phyloP scores from a whole-genome alignment of 208 protist species.

The Trypanosomatidae sp. region DNA sequence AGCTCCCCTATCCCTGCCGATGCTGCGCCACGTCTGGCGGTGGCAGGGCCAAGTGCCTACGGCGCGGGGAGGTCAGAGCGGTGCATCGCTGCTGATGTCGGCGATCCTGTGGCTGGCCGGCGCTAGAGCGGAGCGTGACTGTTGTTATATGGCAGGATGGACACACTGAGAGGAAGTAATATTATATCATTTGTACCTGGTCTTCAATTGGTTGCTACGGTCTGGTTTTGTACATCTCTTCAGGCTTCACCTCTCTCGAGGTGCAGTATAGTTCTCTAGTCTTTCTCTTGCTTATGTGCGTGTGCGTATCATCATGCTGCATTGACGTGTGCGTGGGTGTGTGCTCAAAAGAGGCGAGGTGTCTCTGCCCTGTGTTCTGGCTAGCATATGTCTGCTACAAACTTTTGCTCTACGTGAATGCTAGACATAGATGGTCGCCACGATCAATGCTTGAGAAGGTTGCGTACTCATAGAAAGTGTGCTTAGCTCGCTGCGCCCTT shows the following conservation, averaged over 20 bases:
- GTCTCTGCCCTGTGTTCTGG: not conserved
- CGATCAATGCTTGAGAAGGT: not conserved
- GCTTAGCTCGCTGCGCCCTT: not conserved
- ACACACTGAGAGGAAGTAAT: no score
- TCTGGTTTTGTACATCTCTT: not conserved
- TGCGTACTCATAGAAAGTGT: not conserved
- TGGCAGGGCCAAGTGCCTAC: no score
- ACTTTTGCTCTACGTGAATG: not conserved
- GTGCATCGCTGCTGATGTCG: no score
- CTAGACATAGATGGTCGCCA: not conserved
- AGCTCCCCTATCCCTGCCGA: no score
- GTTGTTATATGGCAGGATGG: not conserved
- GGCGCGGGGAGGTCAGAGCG: no score
- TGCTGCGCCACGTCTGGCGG: no score
- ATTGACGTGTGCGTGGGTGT: not conserved
- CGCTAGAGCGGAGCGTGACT: not conserved
- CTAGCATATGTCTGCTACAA: not conserved
- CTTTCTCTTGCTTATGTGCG: not conserved
- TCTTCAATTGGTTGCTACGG: not conserved
- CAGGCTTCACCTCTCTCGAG: not conserved
- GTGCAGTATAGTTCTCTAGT: not conserved
- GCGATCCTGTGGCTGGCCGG: no score
- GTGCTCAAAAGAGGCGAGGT: not conserved
- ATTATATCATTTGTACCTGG: not conserved
- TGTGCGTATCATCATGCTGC: not conserved